Evolutionary conservation across 352 stramenopile species (phyloP).

Genomic region (Pythium monospermum): DNA sequence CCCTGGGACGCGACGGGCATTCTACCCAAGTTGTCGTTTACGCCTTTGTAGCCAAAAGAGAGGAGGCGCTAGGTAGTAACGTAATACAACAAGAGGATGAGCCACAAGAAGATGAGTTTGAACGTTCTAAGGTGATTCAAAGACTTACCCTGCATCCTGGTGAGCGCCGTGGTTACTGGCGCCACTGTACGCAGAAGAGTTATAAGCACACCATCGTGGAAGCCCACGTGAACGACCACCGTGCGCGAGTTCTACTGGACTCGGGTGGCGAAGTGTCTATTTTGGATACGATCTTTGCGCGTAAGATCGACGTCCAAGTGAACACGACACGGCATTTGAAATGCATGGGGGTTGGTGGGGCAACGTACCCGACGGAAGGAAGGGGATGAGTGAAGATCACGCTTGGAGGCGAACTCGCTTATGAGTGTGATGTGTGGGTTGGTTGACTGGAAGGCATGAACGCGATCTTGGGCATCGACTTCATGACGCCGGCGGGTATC

Average conservation of each 20-base stretch:
- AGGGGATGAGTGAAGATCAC: conserved; percentile 9
- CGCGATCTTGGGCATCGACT: conserved; percentile 13
- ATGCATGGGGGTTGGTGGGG: conserved; percentile 1
- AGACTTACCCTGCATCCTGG: conserved; percentile 2
- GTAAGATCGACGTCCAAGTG: conserved; percentile 1
- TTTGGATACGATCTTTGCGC: conserved; percentile 10
- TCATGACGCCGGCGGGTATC: conserved; percentile 13
- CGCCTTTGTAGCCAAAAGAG: background rate
- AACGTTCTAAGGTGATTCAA: conserved; percentile 1
- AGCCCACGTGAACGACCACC: background rate
- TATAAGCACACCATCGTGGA: conserved; percentile 6
- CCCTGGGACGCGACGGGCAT: too few species aligned
- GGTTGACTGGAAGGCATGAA: background rate
- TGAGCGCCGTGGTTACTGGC: conserved; percentile 12
- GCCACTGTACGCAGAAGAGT: conserved; percentile 1
- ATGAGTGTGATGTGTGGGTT: conserved; percentile 10
- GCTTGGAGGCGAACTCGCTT: conserved; percentile 7
- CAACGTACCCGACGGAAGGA: conserved; percentile 2
- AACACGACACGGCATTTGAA: background rate
- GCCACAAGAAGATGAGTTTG: background rate
- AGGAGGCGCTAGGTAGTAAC: background rate
- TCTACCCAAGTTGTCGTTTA: too few species aligned
- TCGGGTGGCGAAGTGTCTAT: conserved; percentile 14
- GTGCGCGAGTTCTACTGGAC: conserved; percentile 1
- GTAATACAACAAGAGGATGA: background rate